These are phyloP conservation scores for Aaosphaeria pasadenensis DNA, from an alignment of 2,329 filamentous ascomycete genomes.

Conservation along the genomic window DNA sequence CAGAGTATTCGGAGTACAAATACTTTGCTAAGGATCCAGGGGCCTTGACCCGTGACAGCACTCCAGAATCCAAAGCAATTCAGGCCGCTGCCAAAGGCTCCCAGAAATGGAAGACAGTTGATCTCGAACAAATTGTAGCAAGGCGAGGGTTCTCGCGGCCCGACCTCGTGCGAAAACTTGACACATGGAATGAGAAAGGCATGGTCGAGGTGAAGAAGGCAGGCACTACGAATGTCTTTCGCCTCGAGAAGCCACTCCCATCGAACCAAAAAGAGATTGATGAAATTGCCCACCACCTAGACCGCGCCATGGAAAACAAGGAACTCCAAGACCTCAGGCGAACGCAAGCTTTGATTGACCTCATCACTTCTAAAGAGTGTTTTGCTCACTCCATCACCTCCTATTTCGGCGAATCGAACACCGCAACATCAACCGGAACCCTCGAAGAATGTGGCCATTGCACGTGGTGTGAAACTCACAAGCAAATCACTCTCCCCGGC, in stretches of 20 bases:
- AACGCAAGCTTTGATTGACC: slow-evolving; percentile 49
- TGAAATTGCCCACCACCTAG: slow-evolving; percentile 46
- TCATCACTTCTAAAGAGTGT: slow-evolving; percentile 53
- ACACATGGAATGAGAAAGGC: slow-evolving; percentile 51
- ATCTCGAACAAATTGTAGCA: slow-evolving; percentile 44
- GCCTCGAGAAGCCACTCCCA: slow-evolving; percentile 49
- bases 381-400: slow-evolving; percentile 52
- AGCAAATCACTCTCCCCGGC: slow-evolving; percentile 35
- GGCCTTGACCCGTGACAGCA: slow-evolving; percentile 36
- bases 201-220: slow-evolving; percentile 51
- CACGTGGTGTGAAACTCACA: slow-evolving; percentile 44
- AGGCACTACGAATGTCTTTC: slow-evolving; percentile 55
- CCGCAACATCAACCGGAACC: slow-evolving; percentile 33
- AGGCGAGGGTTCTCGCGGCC: slow-evolving; percentile 37
- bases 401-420: slow-evolving; percentile 55
- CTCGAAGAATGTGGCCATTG: slow-evolving; percentile 55
- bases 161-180: slow-evolving; percentile 54
- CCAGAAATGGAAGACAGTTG: slow-evolving; percentile 45
- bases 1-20: slow-evolving; percentile 56
- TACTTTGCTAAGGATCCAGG: slow-evolving; percentile 40
- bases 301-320: slow-evolving; percentile 49
- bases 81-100: slow-evolving; percentile 40
- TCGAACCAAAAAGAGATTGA: slow-evolving; percentile 41
- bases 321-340: slow-evolving; percentile 55
- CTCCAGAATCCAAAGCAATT: slow-evolving; percentile 46